These are phyloP conservation scores for Coemansia sp. DNA, from an alignment of 192 early-diverging fungal species.

Conservation along the genomic window DNA sequence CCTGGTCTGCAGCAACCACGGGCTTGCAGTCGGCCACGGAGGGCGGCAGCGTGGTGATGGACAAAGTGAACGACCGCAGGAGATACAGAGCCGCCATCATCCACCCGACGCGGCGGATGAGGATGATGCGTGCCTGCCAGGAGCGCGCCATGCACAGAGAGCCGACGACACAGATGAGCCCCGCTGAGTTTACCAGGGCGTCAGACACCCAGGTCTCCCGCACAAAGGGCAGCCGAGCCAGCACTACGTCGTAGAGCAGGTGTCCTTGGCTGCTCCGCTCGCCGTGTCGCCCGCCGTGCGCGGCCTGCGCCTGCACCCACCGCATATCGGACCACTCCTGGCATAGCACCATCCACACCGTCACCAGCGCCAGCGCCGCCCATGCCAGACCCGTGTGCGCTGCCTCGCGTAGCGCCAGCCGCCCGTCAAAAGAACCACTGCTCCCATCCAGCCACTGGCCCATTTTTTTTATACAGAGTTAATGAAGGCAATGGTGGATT, in stretches of 20 bases:
- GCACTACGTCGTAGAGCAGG: constrained; percentile 26
- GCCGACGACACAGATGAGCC: constrained; percentile 14
- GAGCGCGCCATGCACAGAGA: constrained; percentile 25
- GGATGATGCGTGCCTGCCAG: constrained; percentile 45
- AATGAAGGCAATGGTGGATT: background rate
- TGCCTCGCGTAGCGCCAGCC: constrained; percentile 14
- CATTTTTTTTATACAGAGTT: background rate
- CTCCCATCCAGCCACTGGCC: background rate
- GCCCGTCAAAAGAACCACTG: background rate
- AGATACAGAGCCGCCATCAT: constrained; percentile 59
- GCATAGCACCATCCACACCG: constrained; percentile 42
- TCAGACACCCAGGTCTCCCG: constrained; percentile 23
- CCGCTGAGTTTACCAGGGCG: constrained; percentile 22
- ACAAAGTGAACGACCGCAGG: constrained; percentile 59
- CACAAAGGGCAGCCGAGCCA: constrained; percentile 18
- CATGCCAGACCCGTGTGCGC: constrained; percentile 13
- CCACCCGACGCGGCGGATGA: constrained; percentile 57
- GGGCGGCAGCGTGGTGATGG: constrained; percentile 61
- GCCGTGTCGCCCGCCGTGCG: background rate
- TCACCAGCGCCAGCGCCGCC: constrained; percentile 13
- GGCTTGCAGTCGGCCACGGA: constrained; percentile 26
- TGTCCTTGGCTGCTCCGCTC: background rate
- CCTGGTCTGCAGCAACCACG: constrained; percentile 8
- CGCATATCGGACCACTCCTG: constrained; percentile 55
- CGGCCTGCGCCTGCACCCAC: constrained; percentile 15